Conservation (phyloP, 345 rosid species). For the Gossypium ekmanianum region DNA sequence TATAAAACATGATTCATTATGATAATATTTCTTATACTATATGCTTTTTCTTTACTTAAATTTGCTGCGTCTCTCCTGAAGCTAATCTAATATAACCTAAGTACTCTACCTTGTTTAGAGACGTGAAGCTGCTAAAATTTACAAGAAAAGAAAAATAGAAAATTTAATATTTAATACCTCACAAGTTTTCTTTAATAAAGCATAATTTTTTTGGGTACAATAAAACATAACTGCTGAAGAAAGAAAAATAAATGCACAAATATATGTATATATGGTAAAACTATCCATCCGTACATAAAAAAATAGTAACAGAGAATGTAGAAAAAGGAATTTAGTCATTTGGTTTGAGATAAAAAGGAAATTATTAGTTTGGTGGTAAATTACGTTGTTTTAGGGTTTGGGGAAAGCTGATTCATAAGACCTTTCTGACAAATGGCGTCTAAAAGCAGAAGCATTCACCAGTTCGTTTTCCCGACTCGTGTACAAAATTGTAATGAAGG, state of each 20-base stretch:
- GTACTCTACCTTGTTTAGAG: background rate
- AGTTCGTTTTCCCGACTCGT: too few species aligned
- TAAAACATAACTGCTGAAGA: too few species aligned
- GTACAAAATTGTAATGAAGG: background rate
- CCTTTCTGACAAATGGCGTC: too few species aligned
- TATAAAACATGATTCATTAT: background rate
- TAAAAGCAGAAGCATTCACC: too few species aligned
- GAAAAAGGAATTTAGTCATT: too few species aligned
- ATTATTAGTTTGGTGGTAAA: background rate
- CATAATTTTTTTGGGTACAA: too few species aligned
- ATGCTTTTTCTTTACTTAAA: background rate
- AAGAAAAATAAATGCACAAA: too few species aligned
- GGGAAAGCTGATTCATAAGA: background rate
- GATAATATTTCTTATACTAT: background rate
- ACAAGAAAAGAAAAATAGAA: background rate
- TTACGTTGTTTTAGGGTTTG: slow-evolving; percentile 20
- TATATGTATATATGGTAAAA: too few species aligned
- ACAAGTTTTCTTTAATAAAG: too few species aligned
- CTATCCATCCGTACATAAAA: too few species aligned
- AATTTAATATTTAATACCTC: too few species aligned
- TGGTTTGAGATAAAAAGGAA: background rate
- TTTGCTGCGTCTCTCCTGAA: background rate
- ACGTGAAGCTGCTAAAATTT: background rate
- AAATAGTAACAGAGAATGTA: too few species aligned
- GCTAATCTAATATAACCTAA: background rate